Conservation (phyloP, 2,329 filamentous ascomycete genomes). For the Drechslera avenae region DNA sequence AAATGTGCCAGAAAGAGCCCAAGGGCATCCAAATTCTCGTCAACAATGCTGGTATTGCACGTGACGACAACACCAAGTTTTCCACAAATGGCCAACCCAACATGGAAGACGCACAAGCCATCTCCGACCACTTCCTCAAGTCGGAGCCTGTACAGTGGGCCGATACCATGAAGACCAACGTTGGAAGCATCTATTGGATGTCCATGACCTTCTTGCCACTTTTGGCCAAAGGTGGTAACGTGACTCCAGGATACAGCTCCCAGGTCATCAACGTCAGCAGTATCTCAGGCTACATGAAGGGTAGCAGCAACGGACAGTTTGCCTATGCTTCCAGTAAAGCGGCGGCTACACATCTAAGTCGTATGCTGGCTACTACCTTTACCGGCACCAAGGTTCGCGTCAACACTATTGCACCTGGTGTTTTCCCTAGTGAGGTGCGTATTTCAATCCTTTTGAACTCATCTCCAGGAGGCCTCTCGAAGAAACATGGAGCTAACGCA, state of each 20-base stretch:
- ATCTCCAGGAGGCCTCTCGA: too few species aligned
- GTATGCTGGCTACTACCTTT: slow-evolving; percentile 55
- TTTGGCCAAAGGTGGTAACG: slow-evolving; percentile 55
- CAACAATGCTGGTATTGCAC: slow-evolving; percentile 60
- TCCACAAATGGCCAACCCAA: slow-evolving; percentile 56
- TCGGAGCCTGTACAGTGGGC: slow-evolving; percentile 55
- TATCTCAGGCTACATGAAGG: slow-evolving; percentile 59
- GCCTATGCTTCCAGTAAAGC: slow-evolving; percentile 58
- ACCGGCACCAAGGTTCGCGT: slow-evolving; percentile 51
- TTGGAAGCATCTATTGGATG: slow-evolving; percentile 59
- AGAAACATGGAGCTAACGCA: background rate
- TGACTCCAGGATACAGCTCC: slow-evolving; percentile 56
- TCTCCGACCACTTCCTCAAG: slow-evolving; percentile 58
- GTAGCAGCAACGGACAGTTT: slow-evolving; percentile 56
- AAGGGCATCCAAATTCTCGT: slow-evolving; percentile 61
- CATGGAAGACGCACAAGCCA: slow-evolving; percentile 53
- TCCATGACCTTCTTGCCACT: slow-evolving; percentile 61
- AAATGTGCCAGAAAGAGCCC: slow-evolving; percentile 53
- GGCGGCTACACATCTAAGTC: slow-evolving; percentile 52
- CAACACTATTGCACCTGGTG: slow-evolving; percentile 45
- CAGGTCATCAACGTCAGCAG: slow-evolving; percentile 60
- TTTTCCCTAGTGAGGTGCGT: slow-evolving; percentile 49
- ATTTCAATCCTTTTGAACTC: background rate
- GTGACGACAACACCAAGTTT: slow-evolving; percentile 59
- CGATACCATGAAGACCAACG: slow-evolving; percentile 59